phyloP scores from a whole-genome alignment of 140 eudicot genomes.

The Anethum foeniculum region DNA sequence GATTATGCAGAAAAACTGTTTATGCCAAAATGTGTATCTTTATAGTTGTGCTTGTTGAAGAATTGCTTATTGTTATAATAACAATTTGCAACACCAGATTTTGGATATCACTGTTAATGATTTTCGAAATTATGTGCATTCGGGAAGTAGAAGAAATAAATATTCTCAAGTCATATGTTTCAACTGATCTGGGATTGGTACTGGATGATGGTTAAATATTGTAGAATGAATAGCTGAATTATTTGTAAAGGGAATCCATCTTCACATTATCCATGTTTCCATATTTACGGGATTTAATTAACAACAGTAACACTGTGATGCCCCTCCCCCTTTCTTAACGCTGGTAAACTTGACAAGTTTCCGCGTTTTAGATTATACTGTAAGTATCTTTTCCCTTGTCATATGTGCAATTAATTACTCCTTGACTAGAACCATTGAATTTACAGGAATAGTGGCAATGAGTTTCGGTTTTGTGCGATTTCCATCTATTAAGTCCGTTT shows the following conservation, averaged over 20 bases:
- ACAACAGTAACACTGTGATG: not conserved
- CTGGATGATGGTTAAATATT: not conserved
- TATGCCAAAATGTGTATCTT: not conserved
- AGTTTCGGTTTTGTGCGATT: not conserved
- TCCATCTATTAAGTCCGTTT: not conserved
- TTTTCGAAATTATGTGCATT: not conserved
- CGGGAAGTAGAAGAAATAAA: no score
- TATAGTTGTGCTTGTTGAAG: not conserved
- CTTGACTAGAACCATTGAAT: slow-evolving; percentile 1
- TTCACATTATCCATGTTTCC: not conserved
- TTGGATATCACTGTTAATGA: not conserved
- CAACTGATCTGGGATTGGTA: not conserved
- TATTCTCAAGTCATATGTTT: not conserved
- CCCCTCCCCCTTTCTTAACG: no score
- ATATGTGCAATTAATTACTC: not conserved
- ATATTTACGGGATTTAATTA: not conserved
- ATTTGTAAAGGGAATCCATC: not conserved
- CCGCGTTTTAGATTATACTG: no score
- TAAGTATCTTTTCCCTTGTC: not conserved
- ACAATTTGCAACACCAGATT: not conserved
- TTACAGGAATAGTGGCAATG: not conserved
- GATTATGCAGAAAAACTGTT: no score
- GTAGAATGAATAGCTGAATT: not conserved
- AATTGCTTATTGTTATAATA: not conserved
- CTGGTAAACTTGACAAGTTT: no score